Evolutionary conservation across 116 monocot genomes (phyloP).

Genomic region (Thalassia testudinum): DNA sequence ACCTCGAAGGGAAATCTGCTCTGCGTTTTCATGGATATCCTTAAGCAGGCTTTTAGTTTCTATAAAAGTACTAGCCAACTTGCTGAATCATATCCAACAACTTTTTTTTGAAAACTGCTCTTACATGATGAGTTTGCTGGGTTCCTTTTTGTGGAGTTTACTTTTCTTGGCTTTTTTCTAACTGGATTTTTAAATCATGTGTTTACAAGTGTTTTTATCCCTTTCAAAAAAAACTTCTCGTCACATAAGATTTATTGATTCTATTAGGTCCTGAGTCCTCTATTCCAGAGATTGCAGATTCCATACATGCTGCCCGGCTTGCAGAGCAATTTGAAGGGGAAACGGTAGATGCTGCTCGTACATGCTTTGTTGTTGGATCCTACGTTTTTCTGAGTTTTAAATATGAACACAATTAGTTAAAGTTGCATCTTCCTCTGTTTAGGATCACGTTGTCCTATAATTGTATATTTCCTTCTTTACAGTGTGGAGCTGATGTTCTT

Average conservation of each 20-base stretch:
- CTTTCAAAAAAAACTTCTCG: background rate
- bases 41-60: too few relatives aligned
- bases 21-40: too few relatives aligned
- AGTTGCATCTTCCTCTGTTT: background rate
- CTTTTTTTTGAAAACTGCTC: too few relatives aligned
- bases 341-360: background rate
- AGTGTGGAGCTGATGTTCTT: background rate
- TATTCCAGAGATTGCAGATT: constrained; percentile 48
- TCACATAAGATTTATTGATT: background rate
- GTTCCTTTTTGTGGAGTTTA: background rate
- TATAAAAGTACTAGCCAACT: too few relatives aligned
- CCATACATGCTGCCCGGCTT: constrained; percentile 51
- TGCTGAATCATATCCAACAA: too few relatives aligned
- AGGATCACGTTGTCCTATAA: background rate
- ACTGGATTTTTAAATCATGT: background rate
- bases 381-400: background rate
- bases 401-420: too few relatives aligned
- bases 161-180: background rate
- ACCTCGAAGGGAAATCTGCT: too few relatives aligned
- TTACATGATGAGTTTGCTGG: too few relatives aligned
- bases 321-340: constrained; percentile 16
- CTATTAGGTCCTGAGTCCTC: constrained; percentile 35
- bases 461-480: background rate
- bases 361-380: background rate
- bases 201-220: background rate